phyloP scores from a whole-genome alignment of 352 stramenopile genomes.

The Globisporangium lucens region DNA sequence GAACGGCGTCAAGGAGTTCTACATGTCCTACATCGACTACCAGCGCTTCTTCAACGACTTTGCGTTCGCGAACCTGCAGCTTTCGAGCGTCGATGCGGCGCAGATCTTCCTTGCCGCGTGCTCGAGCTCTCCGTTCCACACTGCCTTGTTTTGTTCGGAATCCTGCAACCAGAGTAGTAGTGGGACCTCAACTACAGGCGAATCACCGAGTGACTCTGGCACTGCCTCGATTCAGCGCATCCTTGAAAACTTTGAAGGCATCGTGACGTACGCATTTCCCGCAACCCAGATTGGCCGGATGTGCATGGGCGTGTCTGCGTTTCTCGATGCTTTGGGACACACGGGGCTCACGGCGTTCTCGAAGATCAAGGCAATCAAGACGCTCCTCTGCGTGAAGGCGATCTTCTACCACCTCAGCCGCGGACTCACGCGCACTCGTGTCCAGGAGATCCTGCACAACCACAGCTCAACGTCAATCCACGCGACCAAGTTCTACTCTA shows the following conservation, averaged over 20 bases:
- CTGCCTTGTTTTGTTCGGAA: slow-evolving; percentile 18
- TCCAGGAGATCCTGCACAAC: slow-evolving; percentile 66
- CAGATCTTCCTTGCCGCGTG: slow-evolving; percentile 71
- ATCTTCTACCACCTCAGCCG: slow-evolving; percentile 76
- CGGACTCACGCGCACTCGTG: slow-evolving; percentile 53
- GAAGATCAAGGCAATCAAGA: slow-evolving; percentile 41
- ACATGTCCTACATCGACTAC: slow-evolving; percentile 69
- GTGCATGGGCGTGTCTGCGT: slow-evolving; percentile 69
- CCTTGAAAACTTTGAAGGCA: slow-evolving; percentile 39
- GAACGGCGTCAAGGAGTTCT: slow-evolving; percentile 53
- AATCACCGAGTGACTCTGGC: background rate
- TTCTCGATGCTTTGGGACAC: slow-evolving; percentile 60
- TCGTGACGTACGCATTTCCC: slow-evolving; percentile 44
- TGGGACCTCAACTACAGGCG: background rate
- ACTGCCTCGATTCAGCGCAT: slow-evolving; percentile 39
- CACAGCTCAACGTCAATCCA: slow-evolving; percentile 64
- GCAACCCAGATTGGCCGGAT: slow-evolving; percentile 51
- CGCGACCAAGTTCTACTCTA: slow-evolving; percentile 66
- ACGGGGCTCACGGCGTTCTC: slow-evolving; percentile 49
- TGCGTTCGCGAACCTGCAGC: slow-evolving; percentile 57
- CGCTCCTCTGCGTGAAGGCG: slow-evolving; percentile 66
- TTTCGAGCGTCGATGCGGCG: slow-evolving; percentile 66
- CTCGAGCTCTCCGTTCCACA: slow-evolving; percentile 50
- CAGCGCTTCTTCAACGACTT: slow-evolving; percentile 79
- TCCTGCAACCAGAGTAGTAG: slow-evolving; percentile 5